These are phyloP conservation scores for Fusarium denticulatum DNA, from an alignment of 2,329 filamentous ascomycete genomes.

Conservation along the genomic window DNA sequence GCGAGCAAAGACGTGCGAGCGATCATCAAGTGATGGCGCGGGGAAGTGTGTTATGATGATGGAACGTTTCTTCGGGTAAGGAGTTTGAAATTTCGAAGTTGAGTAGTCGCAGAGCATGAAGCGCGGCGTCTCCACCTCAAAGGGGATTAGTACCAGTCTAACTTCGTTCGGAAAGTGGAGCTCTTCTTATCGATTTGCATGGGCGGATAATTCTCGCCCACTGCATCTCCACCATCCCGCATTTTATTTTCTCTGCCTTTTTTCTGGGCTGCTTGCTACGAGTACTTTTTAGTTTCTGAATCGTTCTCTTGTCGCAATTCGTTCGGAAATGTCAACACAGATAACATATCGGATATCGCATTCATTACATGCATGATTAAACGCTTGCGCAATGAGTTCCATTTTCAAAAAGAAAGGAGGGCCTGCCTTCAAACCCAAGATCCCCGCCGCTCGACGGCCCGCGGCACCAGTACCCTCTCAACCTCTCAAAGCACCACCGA, in stretches of 20 bases:
- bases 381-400: conserved; percentile 63
- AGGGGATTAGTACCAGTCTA: conserved; percentile 48
- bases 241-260: conserved; percentile 47
- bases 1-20: conserved; percentile 45
- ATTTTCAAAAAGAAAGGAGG: conserved; percentile 75
- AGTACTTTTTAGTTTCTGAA: conserved; percentile 33
- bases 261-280: conserved; percentile 32
- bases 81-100: conserved; percentile 59
- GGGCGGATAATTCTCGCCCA: conserved; percentile 49
- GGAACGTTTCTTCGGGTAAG: conserved; percentile 49
- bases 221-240: conserved; percentile 40
- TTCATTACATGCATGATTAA: conserved; percentile 19
- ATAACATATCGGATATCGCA: conserved; percentile 10
- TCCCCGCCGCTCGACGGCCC: conserved; percentile 62
- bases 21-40: conserved; percentile 51
- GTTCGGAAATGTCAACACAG: conserved; percentile 32
- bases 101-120: conserved; percentile 53
- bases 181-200: conserved; percentile 47
- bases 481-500: conserved; percentile 29
- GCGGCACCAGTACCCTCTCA: conserved; percentile 50
- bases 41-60: conserved; percentile 48
- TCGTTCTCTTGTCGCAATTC: conserved; percentile 3
- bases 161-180: conserved; percentile 38
- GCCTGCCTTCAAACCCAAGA: conserved; percentile 76
- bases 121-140: conserved; percentile 37